These are phyloP conservation scores for Pythium chondricola DNA, from an alignment of 352 stramenopile species.

Conservation along the genomic window DNA sequence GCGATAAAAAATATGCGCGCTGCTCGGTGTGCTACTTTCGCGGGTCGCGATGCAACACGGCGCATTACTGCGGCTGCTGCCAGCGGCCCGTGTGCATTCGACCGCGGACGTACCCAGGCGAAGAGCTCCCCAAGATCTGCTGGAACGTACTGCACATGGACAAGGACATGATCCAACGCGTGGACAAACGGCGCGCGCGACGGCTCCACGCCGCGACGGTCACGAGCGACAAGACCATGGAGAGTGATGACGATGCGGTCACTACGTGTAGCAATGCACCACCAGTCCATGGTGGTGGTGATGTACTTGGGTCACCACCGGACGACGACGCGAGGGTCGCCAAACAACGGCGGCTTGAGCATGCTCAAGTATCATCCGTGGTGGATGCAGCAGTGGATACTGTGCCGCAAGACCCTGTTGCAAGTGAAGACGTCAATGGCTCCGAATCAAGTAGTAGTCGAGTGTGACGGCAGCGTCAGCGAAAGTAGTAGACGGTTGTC, in stretches of 20 bases:
- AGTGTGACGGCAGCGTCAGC: no score
- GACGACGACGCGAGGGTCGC: no score
- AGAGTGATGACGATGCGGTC: conserved; percentile 6
- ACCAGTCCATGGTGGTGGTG: neutral
- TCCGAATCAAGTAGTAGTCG: no score
- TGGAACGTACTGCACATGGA: conserved; percentile 80
- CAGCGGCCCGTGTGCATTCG: conserved; percentile 69
- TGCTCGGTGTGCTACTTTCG: conserved; percentile 75
- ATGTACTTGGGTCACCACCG: no score
- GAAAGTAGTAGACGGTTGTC: no score
- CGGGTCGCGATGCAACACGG: conserved; percentile 55
- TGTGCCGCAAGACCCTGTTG: no score
- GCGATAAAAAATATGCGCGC: conserved; percentile 62
- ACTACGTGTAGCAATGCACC: neutral
- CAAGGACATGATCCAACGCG: conserved; percentile 64
- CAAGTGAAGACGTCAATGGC: no score
- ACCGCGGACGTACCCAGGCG: conserved; percentile 53
- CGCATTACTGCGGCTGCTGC: conserved; percentile 64
- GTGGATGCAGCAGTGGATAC: no score
- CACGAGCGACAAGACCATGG: conserved; percentile 1
- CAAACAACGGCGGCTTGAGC: no score
- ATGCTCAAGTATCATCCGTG: no score
- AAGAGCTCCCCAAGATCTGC: conserved; percentile 69
- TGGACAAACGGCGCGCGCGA: conserved; percentile 64
- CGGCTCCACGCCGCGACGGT: conserved; percentile 24